Percentiles rank a stretch among this genome's conserved stretches.
phyloP scores from a whole-genome alignment of 176 grass and related monocot species.

The Coix lacrymajobi region DNA sequence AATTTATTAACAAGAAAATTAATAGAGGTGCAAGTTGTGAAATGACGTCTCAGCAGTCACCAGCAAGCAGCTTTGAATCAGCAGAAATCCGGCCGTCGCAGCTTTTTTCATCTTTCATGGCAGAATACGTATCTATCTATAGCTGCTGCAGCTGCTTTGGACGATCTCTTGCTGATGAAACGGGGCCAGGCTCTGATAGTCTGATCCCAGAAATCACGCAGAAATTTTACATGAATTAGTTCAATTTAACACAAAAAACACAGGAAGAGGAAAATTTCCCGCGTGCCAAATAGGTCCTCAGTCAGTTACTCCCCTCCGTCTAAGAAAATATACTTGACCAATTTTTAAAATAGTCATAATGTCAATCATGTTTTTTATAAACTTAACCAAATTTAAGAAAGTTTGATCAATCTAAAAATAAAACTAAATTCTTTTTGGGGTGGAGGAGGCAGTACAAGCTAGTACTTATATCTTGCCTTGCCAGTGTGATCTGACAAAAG shows the following conservation, averaged over 20 bases:
- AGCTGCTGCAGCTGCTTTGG: not conserved
- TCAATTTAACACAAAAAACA: no score
- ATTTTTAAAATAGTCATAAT: not conserved
- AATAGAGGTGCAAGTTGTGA: conserved; percentile 3
- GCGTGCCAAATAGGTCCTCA: no score
- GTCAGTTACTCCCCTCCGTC: no score
- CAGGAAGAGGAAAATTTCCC: no score
- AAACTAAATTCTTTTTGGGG: not conserved
- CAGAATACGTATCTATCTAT: not conserved
- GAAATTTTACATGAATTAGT: no score
- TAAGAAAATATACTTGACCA: no score
- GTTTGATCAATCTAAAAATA: not conserved
- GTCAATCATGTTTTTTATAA: not conserved
- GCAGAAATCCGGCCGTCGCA: not conserved
- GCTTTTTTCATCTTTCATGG: not conserved
- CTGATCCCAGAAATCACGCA: no score
- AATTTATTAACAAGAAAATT: not conserved
- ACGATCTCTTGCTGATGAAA: conserved; percentile 7
- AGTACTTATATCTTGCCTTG: no score
- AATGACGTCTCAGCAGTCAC: conserved; percentile 42
- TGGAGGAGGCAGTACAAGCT: not conserved
- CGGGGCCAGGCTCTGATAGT: conserved; percentile 8
- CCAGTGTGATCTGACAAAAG: conserved; percentile 27
- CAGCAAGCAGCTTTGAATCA: conserved; percentile 21
- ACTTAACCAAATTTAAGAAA: no score